These are phyloP conservation scores for Aspergillus olivimuriae DNA, from an alignment of 495 filamentous ascomycete species.

Conservation along the genomic window DNA sequence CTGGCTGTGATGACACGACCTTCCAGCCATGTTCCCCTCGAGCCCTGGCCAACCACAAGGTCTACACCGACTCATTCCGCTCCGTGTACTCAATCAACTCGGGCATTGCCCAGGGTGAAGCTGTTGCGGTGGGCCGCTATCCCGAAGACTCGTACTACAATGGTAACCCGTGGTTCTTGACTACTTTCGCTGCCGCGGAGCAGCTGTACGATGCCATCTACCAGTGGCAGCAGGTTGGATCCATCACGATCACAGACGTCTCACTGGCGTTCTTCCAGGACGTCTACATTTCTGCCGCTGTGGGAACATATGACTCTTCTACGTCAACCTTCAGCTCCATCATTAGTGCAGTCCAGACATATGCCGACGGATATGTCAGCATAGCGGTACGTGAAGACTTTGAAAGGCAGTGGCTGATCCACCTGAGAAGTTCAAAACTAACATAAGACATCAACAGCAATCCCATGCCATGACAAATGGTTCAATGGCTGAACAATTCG, in stretches of 20 bases:
- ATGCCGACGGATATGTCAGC: constrained; percentile 58
- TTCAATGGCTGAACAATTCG: constrained; percentile 55
- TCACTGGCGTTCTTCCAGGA: constrained; percentile 53
- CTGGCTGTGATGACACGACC: constrained; percentile 42
- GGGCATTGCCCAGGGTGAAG: constrained; percentile 27
- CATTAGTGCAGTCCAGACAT: constrained; percentile 47
- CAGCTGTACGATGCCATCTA: constrained; percentile 59
- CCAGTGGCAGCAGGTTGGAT: constrained; percentile 49
- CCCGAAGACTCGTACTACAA: constrained; percentile 63
- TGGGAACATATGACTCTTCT: constrained; percentile 34
- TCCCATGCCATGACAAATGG: constrained; percentile 43
- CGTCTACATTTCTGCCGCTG: constrained; percentile 38
- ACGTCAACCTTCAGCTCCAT: constrained; percentile 47
- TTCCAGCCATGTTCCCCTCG: constrained; percentile 58
- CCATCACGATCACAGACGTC: constrained; percentile 48
- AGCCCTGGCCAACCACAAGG: constrained; percentile 60
- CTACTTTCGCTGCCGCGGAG: constrained; percentile 59
- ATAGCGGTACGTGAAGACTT: constrained; percentile 31
- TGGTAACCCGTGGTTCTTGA: constrained; percentile 64
- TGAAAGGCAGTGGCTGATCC: not conserved
- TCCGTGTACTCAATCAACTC: constrained; percentile 55
- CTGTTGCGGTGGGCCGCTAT: constrained; percentile 65
- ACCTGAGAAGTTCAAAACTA: not conserved
- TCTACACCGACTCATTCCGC: constrained; percentile 55
- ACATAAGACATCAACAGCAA: constrained; percentile 22